Evolutionary conservation across 1,139 yeast species (phyloP).

Genomic region (Saccharomycopsis phalli): DNA sequence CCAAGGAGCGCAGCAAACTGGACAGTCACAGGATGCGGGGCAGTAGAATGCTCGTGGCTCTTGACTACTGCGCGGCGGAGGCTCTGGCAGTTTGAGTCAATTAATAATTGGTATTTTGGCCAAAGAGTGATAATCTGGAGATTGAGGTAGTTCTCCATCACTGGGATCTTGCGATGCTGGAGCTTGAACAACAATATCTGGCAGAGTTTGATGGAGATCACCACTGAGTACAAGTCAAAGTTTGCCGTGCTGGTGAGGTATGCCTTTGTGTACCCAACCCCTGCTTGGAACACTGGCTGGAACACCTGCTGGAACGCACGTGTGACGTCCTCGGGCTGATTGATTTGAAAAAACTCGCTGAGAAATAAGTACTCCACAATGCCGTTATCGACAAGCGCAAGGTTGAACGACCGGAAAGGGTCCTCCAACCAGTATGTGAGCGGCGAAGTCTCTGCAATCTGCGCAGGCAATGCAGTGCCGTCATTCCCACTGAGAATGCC

Average conservation of each 20-base stretch:
- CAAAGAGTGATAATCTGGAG: slow-evolving; percentile 59
- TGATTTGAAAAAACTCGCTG: slow-evolving; percentile 56
- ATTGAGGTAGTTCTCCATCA: slow-evolving; percentile 66
- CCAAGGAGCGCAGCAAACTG: slow-evolving; percentile 70
- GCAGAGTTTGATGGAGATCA: slow-evolving; percentile 66
- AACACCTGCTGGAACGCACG: slow-evolving; percentile 40
- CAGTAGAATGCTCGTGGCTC: slow-evolving; percentile 23
- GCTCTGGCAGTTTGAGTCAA: slow-evolving; percentile 70
- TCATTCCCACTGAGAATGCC: slow-evolving; percentile 45
- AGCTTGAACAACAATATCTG: slow-evolving; percentile 52
- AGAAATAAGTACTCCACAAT: slow-evolving; percentile 71
- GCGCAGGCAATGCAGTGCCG: slow-evolving; percentile 67
- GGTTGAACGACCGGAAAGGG: slow-evolving; percentile 62
- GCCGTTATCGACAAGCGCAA: slow-evolving; percentile 69
- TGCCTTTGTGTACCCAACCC: slow-evolving; percentile 42
- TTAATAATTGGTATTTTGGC: slow-evolving; percentile 75
- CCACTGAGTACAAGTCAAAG: slow-evolving; percentile 69
- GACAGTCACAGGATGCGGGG: slow-evolving; percentile 66
- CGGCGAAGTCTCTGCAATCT: slow-evolving; percentile 73
- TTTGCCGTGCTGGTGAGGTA: slow-evolving; percentile 34
- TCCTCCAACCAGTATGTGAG: slow-evolving; percentile 62
- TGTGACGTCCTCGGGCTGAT: slow-evolving; percentile 33
- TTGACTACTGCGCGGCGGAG: slow-evolving; percentile 37
- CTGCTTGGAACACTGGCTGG: slow-evolving; percentile 43
- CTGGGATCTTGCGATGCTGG: slow-evolving; percentile 54